Evolutionary conservation across 768 basidiomycete genomes (phyloP).

Genomic region (Erythrobasidium yunnanense): DNA sequence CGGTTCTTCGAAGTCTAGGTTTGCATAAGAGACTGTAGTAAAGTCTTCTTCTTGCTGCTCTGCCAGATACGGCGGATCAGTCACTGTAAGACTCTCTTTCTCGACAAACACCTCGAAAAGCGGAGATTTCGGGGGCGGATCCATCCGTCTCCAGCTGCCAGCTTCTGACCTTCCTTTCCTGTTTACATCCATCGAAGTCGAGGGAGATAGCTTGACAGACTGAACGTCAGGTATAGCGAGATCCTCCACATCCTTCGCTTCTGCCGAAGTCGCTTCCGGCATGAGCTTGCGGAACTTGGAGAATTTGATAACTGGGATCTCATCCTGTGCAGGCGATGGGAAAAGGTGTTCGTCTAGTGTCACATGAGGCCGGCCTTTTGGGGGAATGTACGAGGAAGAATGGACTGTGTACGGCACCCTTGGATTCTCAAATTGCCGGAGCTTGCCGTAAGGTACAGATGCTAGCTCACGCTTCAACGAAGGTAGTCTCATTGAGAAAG

Average conservation of each 20-base stretch:
- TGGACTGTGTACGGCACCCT: neutral
- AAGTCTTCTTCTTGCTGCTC: conserved; percentile 10
- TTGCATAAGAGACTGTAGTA: neutral
- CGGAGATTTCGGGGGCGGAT: neutral
- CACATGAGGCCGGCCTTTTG: neutral
- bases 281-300: too few relatives aligned
- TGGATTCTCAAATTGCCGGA: neutral
- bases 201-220: neutral
- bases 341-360: conserved; percentile 6
- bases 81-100: neutral
- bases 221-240: too few relatives aligned
- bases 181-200: neutral
- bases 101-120: neutral
- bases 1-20: neutral
- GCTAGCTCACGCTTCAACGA: neutral
- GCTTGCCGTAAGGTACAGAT: neutral
- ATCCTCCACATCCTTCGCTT: too few relatives aligned
- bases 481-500: neutral
- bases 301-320: neutral
- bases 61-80: neutral
- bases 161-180: neutral
- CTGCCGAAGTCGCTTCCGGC: too few relatives aligned
- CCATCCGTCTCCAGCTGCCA: neutral
- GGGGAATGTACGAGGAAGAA: neutral
- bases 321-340: neutral